Conservation (phyloP, 2,329 filamentous ascomycete species). For the Microsporum audouinii region DNA sequence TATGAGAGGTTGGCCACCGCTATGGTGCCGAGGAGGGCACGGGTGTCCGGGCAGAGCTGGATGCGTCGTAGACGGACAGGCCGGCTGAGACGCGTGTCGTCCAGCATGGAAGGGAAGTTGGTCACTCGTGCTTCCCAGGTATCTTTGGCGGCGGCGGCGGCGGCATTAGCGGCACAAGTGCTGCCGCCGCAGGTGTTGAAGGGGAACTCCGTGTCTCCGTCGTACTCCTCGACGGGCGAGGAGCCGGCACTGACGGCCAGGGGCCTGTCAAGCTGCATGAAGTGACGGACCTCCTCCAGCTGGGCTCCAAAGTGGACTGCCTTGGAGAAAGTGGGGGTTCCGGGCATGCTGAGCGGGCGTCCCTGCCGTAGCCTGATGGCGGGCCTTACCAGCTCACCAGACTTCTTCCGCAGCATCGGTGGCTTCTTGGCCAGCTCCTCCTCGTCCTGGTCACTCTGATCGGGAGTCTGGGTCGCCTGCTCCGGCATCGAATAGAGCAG, state of each 20-base stretch:
- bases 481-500: conserved; percentile 10
- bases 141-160: conserved; percentile 29
- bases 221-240: conserved; percentile 78
- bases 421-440: conserved; percentile 56
- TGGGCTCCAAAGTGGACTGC: conserved; percentile 98
- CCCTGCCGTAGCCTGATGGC: conserved; percentile 69
- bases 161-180: conserved; percentile 13
- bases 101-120: conserved; percentile 65
- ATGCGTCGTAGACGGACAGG: conserved; percentile 76
- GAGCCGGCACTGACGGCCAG: conserved; percentile 93
- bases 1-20: conserved; percentile 83
- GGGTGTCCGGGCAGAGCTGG: conserved; percentile 78
- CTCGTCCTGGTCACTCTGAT: conserved; percentile 47
- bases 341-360: conserved; percentile 90
- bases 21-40: conserved; percentile 70
- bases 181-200: conserved; percentile 45
- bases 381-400: conserved; percentile 87
- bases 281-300: conserved; percentile 90
- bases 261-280: conserved; percentile 83
- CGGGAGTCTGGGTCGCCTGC: conserved; percentile 25
- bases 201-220: conserved; percentile 80
- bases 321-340: conserved; percentile 90
- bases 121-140: conserved; percentile 81
- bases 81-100: conserved; percentile 42
- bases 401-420: conserved; percentile 96